Evolutionary conservation across 768 basidiomycete genomes (phyloP), one percentile per base, ranked within the genome.

Genomic region (Tylopilus intermedius): DNA sequence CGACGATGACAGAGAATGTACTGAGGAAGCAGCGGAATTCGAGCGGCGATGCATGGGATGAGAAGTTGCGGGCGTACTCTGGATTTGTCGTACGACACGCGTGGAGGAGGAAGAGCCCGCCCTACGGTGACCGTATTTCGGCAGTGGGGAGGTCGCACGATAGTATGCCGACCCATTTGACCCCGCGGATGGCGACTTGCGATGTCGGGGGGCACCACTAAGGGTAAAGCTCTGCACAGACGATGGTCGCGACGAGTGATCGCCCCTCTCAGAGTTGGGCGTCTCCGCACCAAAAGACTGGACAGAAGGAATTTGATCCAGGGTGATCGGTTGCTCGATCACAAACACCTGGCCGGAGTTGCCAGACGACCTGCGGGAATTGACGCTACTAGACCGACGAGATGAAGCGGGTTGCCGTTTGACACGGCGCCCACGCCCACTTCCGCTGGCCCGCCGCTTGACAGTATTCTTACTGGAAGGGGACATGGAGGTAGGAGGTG

Each of bases 331-430:
- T 8, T 82, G 83, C 51, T 84, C 87, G 35, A 88, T 62, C n/a
- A 78, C 58, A 8, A 70, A 64, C 26, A 72, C 54, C 43, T 77
- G 76, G 47, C 72, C 67, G 1, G 81, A 82, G 21, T 77, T 74
- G 10, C 76, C 68, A 8, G 82, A 84, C 1, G 83, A 85, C 38
- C 92, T 75, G 33, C 87, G 76, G 6, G 94, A 96, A 64, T 93
- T 94, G 57, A 94, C 88, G 53, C 90, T 93, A 65, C 90, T 94
- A 13, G 92, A 94, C 26, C 94, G 82, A 44, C 88, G 80, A 22
- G 93, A 94, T 0, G 88, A 89, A 40, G 84, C 71, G 0, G 88
- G 87, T 0, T 83, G 83, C 14, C 90, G 79, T 47, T 86, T 84
- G 14, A 76, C 71, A 51, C 85, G 79, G 54, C 84, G 79, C 15